Evolutionary conservation across 2,329 filamentous ascomycete genomes (phyloP).

Genomic region (Sporothrix brunneoviolacea): DNA sequence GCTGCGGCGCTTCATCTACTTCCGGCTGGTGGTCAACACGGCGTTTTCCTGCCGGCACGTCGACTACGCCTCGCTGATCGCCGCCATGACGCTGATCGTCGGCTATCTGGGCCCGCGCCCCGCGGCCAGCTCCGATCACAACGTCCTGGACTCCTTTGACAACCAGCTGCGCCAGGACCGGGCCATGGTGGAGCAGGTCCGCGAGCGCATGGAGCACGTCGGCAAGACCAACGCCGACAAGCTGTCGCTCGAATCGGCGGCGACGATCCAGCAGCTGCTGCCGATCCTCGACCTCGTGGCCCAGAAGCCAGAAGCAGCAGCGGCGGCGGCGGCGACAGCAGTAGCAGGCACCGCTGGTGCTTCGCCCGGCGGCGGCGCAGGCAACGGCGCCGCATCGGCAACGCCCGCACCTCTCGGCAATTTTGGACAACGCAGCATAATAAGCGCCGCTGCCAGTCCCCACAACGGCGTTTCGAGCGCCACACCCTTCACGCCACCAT

Average conservation of each 20-base stretch:
- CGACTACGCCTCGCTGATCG: conserved; percentile 47
- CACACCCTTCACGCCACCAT: no score
- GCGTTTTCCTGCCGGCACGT: conserved; percentile 40
- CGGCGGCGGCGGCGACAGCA: background rate
- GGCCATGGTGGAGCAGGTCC: conserved; percentile 29
- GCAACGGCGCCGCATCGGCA: background rate
- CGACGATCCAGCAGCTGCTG: conserved; percentile 37
- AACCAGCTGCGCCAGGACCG: conserved; percentile 30
- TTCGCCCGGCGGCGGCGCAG: background rate
- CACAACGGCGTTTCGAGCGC: background rate
- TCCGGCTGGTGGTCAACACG: conserved; percentile 33
- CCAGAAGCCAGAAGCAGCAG: conserved; percentile 8
- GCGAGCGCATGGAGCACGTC: conserved; percentile 33
- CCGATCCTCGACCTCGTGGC: conserved; percentile 32
- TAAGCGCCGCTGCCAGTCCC: background rate
- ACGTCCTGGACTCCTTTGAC: conserved; percentile 13
- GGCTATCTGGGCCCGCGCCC: conserved; percentile 37
- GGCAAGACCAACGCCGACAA: conserved; percentile 33
- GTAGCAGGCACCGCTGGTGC: background rate
- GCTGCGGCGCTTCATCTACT: conserved; percentile 41
- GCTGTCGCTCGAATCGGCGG: conserved; percentile 35
- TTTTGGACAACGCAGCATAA: background rate
- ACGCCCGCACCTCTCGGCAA: background rate
- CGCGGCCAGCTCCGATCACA: background rate
- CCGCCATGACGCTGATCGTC: conserved; percentile 43